A percentile compares a stretch with the other conserved stretches of the same genome.
Conservation (phyloP, 2,329 filamentous ascomycete species). For the Bretziella fagacearum region DNA sequence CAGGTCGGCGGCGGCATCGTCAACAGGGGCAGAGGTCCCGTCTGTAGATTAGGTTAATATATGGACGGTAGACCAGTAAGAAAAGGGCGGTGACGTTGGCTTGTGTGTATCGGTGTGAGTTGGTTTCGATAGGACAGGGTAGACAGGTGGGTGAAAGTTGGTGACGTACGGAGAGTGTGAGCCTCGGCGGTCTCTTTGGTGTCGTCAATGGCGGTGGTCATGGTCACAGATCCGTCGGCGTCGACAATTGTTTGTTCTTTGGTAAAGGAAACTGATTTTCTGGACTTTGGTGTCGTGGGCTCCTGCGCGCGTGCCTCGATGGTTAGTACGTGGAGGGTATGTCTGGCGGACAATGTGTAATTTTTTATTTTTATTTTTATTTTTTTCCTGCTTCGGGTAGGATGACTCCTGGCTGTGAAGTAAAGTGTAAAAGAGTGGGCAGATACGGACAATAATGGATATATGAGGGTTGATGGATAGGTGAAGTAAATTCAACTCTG, state of each 20-base stretch:
- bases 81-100: too few species aligned
- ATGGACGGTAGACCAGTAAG: background rate
- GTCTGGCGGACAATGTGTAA: background rate
- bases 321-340: background rate
- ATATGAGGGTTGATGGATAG: background rate
- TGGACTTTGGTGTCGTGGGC: constrained; percentile 36
- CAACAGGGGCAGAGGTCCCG: constrained; percentile 28
- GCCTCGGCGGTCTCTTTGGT: constrained; percentile 63
- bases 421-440: background rate
- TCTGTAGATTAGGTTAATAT: background rate
- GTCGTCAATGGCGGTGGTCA: constrained; percentile 55
- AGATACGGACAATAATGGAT: background rate
- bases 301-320: constrained; percentile 6
- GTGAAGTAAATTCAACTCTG: constrained; percentile 11
- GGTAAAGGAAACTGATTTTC: constrained; percentile 89
- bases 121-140: background rate
- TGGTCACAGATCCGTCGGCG: constrained; percentile 70
- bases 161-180: constrained; percentile 52
- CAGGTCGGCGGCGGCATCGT: constrained; percentile 37
- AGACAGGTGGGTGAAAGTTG: background rate
- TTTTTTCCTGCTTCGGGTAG: background rate
- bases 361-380: background rate
- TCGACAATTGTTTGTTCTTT: constrained; percentile 78
- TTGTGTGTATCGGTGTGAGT: background rate
- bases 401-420: background rate